Evolutionary conservation across 2,329 filamentous ascomycete species (phyloP), one percentile per base, ranked within the genome.

Genomic region (Parastagonospora avenae): DNA sequence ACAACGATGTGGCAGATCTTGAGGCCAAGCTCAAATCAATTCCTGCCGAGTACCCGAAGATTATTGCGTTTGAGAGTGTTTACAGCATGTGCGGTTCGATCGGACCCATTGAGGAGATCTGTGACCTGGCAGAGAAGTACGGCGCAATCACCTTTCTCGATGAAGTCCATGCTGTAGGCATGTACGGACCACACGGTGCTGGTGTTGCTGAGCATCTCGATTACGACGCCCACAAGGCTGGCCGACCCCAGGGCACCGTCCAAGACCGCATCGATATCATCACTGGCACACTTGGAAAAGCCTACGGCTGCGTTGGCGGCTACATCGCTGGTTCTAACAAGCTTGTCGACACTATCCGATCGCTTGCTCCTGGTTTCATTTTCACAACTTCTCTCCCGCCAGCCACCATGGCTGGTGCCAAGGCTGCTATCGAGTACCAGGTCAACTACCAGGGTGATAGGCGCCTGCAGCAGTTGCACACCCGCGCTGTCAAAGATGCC

Each of bases 31-130:
- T 99, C 60, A 92, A 92, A 2, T 89, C 92, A 10, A 82, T 99
- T 36, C 92, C 93, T 0, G 78, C 89, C 1, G 83, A 94, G 54
- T 85, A 90, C 31, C 94, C 94, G 50, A 99, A 99, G 81, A 96
- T 99, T 61, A 99, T 99, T 60, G 94, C 94, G 2, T 99, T 97
- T 60, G 94, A 99, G 78, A 96, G 92, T 28, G 94, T 99, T 3
- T 99, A 99, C 79, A 96, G 92, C 80, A 99, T 99, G 94, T 99
- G 94, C 72, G 94, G 94, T 57, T 96, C 92, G 12, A 91, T 99
- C 71, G 94, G 92, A 0, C 94, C 94, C 0, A 99, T 99, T 63
- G 91, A 92, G 77, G 88, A 88, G 70, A 97, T 99, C 56, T 97
- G 93, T 74, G 92, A 99, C 72, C 80, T 99, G 46, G 93, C 94